These are phyloP conservation scores for Penicillium griseofulvum DNA, from an alignment of 2,329 filamentous ascomycete genomes.

Conservation along the genomic window DNA sequence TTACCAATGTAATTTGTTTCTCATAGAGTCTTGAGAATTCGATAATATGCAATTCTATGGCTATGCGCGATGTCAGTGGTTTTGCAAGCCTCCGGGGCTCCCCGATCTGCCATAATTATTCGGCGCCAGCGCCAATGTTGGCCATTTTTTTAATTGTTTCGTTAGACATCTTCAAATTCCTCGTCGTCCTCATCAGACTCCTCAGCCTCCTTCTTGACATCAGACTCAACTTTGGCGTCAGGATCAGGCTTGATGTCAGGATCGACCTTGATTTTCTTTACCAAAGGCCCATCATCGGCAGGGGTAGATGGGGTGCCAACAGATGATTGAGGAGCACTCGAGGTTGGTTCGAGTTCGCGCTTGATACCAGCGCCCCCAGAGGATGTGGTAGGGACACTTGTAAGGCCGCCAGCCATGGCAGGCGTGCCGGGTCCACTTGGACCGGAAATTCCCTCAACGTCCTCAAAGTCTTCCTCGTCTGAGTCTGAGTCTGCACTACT, in stretches of 20 bases:
- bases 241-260: constrained; percentile 12
- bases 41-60: background rate
- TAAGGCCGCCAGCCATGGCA: constrained; percentile 27
- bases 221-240: constrained; percentile 11
- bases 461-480: constrained; percentile 47
- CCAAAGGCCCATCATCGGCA: constrained; percentile 39
- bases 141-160: background rate
- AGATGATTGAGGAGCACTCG: constrained; percentile 39
- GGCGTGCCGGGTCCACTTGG: constrained; percentile 38
- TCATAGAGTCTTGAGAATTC: background rate
- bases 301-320: constrained; percentile 37
- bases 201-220: constrained; percentile 8
- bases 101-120: background rate
- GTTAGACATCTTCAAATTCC: constrained; percentile 10
- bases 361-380: constrained; percentile 33
- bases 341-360: constrained; percentile 40
- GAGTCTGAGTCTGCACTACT: constrained; percentile 43
- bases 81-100: background rate
- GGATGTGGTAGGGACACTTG: constrained; percentile 25
- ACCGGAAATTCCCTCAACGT: constrained; percentile 41
- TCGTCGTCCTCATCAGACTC: constrained; percentile 8
- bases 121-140: constrained; percentile 5
- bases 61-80: background rate
- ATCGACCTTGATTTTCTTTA: constrained; percentile 43
- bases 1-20: background rate